A percentile compares a stretch with the other conserved stretches of the same genome.
Evolutionary conservation across 306 rosid species (phyloP).

Genomic region (Cercis canadensis): DNA sequence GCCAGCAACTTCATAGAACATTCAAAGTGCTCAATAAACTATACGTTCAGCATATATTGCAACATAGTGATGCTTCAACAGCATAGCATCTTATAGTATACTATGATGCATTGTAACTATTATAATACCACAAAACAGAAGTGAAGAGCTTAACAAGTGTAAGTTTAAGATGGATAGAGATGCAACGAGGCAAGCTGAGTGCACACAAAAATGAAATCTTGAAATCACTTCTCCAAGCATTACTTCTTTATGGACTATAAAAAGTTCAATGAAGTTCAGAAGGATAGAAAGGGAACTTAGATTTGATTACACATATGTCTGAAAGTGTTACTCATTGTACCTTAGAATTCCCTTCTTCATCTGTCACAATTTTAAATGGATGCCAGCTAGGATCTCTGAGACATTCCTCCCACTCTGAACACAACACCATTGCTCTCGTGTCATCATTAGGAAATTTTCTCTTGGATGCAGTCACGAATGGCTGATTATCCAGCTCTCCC

Average conservation of each 20-base stretch:
- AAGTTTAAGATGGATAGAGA: not conserved
- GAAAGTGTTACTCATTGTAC: slow-evolving; percentile 31
- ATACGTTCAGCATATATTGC: not conserved
- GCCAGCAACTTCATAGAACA: not conserved
- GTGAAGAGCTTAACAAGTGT: not conserved
- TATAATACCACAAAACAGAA: not conserved
- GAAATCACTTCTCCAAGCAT: not conserved
- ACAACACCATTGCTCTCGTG: slow-evolving; percentile 49
- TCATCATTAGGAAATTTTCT: slow-evolving; percentile 41
- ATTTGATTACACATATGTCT: not conserved
- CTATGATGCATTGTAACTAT: no score
- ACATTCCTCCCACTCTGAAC: slow-evolving; percentile 56
- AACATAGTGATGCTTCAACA: not conserved
- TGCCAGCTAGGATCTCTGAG: slow-evolving; percentile 82
- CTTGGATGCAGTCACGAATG: slow-evolving; percentile 49
- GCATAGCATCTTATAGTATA: no score
- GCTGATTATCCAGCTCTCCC: slow-evolving; percentile 57
- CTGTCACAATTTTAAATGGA: slow-evolving; percentile 63
- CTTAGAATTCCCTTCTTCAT: slow-evolving; percentile 39
- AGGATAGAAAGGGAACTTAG: not conserved
- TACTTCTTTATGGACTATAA: no score
- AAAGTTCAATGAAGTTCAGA: not conserved
- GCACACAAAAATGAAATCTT: not conserved
- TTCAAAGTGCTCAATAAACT: not conserved
- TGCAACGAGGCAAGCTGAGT: not conserved